Evolutionary conservation across 2,329 filamentous ascomycete genomes (phyloP).

Genomic region (Fusarium sp.): DNA sequence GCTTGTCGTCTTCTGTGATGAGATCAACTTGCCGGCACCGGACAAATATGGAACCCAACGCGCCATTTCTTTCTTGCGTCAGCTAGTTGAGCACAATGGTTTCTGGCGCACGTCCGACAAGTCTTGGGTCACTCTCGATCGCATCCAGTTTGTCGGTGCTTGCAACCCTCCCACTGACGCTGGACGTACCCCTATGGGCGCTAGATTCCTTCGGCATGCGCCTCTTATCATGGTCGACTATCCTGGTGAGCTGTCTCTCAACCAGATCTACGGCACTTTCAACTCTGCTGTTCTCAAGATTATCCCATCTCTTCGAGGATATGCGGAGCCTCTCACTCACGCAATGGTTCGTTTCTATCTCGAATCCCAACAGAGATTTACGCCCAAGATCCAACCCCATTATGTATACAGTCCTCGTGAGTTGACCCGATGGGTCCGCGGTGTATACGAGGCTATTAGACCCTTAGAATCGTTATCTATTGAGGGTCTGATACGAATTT

Average conservation of each 20-base stretch:
- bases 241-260: slow-evolving; percentile 92
- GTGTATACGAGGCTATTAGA: slow-evolving; percentile 96
- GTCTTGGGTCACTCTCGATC: slow-evolving; percentile 96
- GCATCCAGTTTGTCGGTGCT: slow-evolving; percentile 98
- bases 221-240: slow-evolving; percentile 99
- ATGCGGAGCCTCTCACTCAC: slow-evolving; percentile 92
- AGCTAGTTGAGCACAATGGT: slow-evolving; percentile 98
- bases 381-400: slow-evolving; percentile 95
- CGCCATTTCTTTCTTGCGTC: slow-evolving; percentile 96
- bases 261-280: slow-evolving; percentile 99
- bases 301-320: slow-evolving; percentile 93
- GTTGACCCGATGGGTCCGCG: slow-evolving; percentile 96
- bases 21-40: slow-evolving; percentile 98
- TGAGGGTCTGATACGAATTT: slow-evolving; percentile 95
- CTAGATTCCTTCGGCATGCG: slow-evolving; percentile 94
- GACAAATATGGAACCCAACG: slow-evolving; percentile 98
- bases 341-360: slow-evolving; percentile 98
- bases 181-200: slow-evolving; percentile 93
- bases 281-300: slow-evolving; percentile 97
- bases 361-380: slow-evolving; percentile 95
- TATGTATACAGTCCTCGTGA: slow-evolving; percentile 99
- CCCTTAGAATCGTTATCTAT: slow-evolving; percentile 90
- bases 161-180: slow-evolving; percentile 99
- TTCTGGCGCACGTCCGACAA: slow-evolving; percentile 99
- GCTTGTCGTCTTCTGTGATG: slow-evolving; percentile 99